Base-by-base conservation (phyloP, 2,329 filamentous ascomycete species). In the Phyllosticta citribraziliensis region DNA sequence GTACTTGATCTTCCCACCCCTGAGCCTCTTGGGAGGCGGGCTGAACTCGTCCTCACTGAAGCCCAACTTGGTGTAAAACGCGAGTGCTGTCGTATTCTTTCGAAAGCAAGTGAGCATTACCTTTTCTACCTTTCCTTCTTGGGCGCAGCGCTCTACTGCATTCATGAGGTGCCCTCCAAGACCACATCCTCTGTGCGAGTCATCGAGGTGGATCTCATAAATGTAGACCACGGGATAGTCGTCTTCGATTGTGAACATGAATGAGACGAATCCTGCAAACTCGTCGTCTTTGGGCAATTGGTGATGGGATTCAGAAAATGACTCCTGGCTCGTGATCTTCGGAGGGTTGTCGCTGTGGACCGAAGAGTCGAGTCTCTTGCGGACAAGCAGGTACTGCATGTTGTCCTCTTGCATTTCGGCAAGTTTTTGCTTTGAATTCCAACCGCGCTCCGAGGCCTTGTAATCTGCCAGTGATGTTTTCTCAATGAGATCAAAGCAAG, bases 21-120 rank as follows among this genome's bases (percentile, higher is more conserved):
- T 73, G 62, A 82, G 67, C 56, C 67, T 74, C 62, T 77, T 77
- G 58, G 81, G 77, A 20, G 67, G 69, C 1, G 83, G 83, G 17
- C 79, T 82, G 63, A 73, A 78, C 57, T 78, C 78, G 67, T 85
- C 82, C 62, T 78, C 74, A 11, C 53, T 66, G 65, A 80, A 85
- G 3, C 87, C 87, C 12, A 84, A 70, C 63, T 76, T 81, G 55
- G 76, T 71, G 72, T 91, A 91, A 66, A 90, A 87, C 2, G 66
- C 68, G 51, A 81, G 73, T 0, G 81, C 88, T 2, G 73, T 72
- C 33, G 72, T 65, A 68, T 91, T 91, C 63, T 78, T 78, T 57
- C 80, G 72, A 68, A 89, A 91, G 68, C 87, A 88, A 1, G 87
- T 90, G 67, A 91, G 75, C 88, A 91, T 91, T 54, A 84, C 78